These are phyloP conservation scores for Elaphomyces granulatus DNA, from an alignment of 495 filamentous ascomycete genomes.

Conservation along the genomic window DNA sequence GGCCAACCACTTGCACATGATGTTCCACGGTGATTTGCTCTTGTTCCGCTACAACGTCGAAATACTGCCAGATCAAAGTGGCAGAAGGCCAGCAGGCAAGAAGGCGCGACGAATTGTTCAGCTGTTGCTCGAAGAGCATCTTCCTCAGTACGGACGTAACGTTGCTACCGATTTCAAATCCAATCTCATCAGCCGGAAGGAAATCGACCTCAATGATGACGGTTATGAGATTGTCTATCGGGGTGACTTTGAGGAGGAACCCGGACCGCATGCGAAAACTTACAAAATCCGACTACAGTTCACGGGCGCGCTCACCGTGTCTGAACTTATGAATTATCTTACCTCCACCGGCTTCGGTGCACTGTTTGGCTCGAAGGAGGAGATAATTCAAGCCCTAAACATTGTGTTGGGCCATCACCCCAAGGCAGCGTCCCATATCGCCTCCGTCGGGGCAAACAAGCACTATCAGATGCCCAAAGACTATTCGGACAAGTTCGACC, in stretches of 20 bases:
- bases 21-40: slow-evolving; percentile 17
- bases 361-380: slow-evolving; percentile 24
- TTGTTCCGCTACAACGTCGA: slow-evolving; percentile 26
- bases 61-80: slow-evolving; percentile 10
- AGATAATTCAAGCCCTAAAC: slow-evolving; percentile 38
- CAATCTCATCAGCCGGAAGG: slow-evolving; percentile 29
- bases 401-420: slow-evolving; percentile 33
- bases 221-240: slow-evolving; percentile 8
- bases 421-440: slow-evolving; percentile 19
- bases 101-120: slow-evolving; percentile 41
- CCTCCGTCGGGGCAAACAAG: slow-evolving; percentile 26
- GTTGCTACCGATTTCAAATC: slow-evolving; percentile 47
- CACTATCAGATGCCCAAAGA: slow-evolving; percentile 20
- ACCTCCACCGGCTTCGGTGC: slow-evolving; percentile 31
- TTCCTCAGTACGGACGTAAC: slow-evolving; percentile 11
- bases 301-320: slow-evolving; percentile 32
- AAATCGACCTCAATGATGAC: slow-evolving; percentile 11
- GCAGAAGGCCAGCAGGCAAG: slow-evolving; percentile 29
- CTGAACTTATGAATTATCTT: slow-evolving; percentile 38
- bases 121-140: slow-evolving; percentile 31
- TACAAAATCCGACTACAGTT: slow-evolving; percentile 32
- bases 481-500: slow-evolving; percentile 17
- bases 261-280: slow-evolving; percentile 21
- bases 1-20: slow-evolving; percentile 50
- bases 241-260: slow-evolving; percentile 32